Evolutionary conservation across 371 early-diverging fungal species (phyloP).

Genomic region (Rhizopus arrhizus): DNA sequence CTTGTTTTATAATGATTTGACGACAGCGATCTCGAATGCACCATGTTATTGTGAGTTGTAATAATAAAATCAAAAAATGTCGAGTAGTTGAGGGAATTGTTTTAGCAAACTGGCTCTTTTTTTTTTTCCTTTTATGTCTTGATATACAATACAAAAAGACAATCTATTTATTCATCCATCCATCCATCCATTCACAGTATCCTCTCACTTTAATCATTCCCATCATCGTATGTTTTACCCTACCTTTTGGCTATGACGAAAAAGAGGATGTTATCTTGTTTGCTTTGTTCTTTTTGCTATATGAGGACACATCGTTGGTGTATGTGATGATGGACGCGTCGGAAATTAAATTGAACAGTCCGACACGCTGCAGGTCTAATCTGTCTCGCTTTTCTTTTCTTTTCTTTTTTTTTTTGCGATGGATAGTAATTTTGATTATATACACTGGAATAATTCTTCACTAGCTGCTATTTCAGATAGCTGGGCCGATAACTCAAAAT

Average conservation of each 20-base stretch:
- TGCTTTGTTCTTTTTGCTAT: not conserved
- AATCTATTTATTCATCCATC: conserved; percentile 15
- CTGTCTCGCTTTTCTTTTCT: not conserved
- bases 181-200: not conserved
- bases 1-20: not conserved
- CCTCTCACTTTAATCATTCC: not conserved
- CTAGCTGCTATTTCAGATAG: not conserved
- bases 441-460: not conserved
- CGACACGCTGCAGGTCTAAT: not conserved
- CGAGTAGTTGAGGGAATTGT: too few relatives aligned
- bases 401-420: too few relatives aligned
- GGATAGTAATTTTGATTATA: not conserved
- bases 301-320: not conserved
- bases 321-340: not conserved
- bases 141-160: not conserved
- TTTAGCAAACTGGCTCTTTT: too few relatives aligned
- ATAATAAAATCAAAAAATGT: too few relatives aligned
- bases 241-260: conserved; percentile 29
- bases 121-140: not conserved
- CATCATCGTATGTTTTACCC: not conserved
- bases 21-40: too few relatives aligned
- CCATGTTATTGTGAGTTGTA: too few relatives aligned
- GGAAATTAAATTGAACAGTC: not conserved
- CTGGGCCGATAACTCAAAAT: not conserved
- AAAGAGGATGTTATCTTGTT: conserved; percentile 29